Evolutionary conservation across 2,329 filamentous ascomycete species (phyloP), one percentile per base, ranked within the genome.

Genomic region (Chaetomium sp.): DNA sequence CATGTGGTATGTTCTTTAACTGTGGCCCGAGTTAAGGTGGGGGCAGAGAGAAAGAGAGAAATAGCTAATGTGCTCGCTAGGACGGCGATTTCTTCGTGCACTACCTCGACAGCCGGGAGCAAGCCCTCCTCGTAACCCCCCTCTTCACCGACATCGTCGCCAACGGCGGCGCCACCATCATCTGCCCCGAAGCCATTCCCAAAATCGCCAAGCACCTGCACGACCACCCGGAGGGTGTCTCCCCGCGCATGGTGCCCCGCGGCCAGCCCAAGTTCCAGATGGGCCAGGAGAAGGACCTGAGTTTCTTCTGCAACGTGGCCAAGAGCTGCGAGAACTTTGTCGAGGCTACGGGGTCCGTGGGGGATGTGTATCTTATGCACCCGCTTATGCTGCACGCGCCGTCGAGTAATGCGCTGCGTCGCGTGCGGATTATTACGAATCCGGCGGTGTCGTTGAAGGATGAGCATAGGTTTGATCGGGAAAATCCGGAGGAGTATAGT

Each of bases 11-110:
- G 45, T 37, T 10, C 14, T 10, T 6, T 14, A 6, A 11, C 10
- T 7, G 40, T 14, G 40, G 6, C 40, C 14, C 14, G 6, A 7
- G 7, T 42, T 14, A 11, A 6, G 6, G 12, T 42, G 6, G 14
- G 6, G 11, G 5, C 14, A 6, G 7, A 8, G 11, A 42, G 40
- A 42, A 12, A 27, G 6, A 19, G 7, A 19, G 12, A 7, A 19
- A 10, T 43, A 37, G 4, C 45, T 48, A 9, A 48, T 35, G 6
- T 11, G 19, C 1, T 35, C 34, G n/a, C 7, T 2, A 48, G 14
- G 85, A 88, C 68, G 85, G 85, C 7, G 85, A 88, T 62, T 88
- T 87, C 68, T 88, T 88, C 66, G 76, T 85, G 5, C 85, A 88
- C 71, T 89, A 84, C 61, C 78, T 89, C 38, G 85, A 88, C 66